Evolutionary conservation across 2,329 filamentous ascomycete genomes (phyloP).

Genomic region (Tolypocladium paradoxum): DNA sequence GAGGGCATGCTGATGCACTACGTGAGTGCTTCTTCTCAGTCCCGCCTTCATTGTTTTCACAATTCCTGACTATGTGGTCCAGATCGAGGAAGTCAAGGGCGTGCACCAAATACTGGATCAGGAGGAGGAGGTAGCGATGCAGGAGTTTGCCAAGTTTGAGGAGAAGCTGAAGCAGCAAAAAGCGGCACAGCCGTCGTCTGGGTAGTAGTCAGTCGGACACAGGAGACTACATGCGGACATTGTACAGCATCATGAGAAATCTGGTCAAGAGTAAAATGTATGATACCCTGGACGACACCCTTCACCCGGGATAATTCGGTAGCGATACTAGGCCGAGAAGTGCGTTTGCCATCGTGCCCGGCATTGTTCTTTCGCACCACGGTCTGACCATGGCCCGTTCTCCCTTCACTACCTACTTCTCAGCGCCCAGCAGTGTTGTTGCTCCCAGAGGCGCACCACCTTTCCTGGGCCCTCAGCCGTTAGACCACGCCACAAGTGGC

Average conservation of each 20-base stretch:
- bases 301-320: no score
- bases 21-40: conserved; percentile 39
- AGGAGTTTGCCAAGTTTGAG: conserved; percentile 91
- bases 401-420: no score
- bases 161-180: conserved; percentile 59
- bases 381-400: no score
- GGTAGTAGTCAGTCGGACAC: not conserved
- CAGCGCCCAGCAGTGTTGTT: not conserved
- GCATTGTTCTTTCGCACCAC: no score
- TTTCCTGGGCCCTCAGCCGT: not conserved
- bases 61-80: conserved; percentile 4
- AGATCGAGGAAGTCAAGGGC: conserved; percentile 93
- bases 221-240: not conserved
- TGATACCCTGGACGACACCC: not conserved
- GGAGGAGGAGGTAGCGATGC: conserved; percentile 78
- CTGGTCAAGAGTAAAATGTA: not conserved
- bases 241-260: conserved; percentile 1
- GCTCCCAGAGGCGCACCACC: not conserved
- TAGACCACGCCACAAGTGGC: not conserved
- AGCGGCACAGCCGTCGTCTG: conserved; percentile 14
- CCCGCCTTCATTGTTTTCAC: not conserved
- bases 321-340: no score
- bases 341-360: no score
- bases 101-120: conserved; percentile 85
- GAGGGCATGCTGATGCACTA: conserved; percentile 98